Percentiles rank a stretch among this genome's conserved stretches.
These are phyloP conservation scores for Nicotiana knightiana DNA, from an alignment of 257 asterid genomes.

Conservation along the genomic window DNA sequence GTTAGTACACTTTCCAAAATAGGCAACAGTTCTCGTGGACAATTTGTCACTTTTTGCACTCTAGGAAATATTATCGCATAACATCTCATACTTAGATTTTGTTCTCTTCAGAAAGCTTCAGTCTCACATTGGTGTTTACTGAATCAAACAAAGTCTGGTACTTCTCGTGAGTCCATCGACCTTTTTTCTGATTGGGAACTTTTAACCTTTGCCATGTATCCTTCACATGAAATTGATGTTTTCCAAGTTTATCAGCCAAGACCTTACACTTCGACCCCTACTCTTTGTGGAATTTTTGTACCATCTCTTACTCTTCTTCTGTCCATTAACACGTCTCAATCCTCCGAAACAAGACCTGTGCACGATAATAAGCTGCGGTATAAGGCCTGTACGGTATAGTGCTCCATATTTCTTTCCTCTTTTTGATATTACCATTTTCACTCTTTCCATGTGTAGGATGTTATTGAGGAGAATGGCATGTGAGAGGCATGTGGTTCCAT, in stretches of 20 bases:
- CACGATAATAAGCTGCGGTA: not conserved
- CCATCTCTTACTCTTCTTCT: slow-evolving; percentile 9
- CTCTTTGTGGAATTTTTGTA: not conserved
- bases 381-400: not conserved
- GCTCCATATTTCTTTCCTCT: no score
- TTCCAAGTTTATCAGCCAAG: not conserved
- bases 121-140: slow-evolving; percentile 4
- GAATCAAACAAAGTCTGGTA: slow-evolving; percentile 1
- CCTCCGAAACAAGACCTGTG: slow-evolving; percentile 5
- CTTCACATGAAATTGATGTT: slow-evolving; percentile 1
- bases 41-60: not conserved
- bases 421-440: no score
- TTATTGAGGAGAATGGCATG: no score
- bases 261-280: not conserved
- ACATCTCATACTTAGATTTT: not conserved
- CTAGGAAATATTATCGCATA: not conserved
- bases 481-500: no score
- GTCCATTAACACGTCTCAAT: not conserved
- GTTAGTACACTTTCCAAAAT: no score
- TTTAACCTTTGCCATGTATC: not conserved
- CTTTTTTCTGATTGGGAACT: not conserved
- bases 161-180: slow-evolving; percentile 1
- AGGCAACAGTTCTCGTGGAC: not conserved
- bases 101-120: slow-evolving; percentile 4
- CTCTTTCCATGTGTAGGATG: no score